Percentiles rank a stretch among this genome's conserved stretches.
phyloP scores from a whole-genome alignment of 2,329 filamentous ascomycete species.

The Trichoderma atroviride region DNA sequence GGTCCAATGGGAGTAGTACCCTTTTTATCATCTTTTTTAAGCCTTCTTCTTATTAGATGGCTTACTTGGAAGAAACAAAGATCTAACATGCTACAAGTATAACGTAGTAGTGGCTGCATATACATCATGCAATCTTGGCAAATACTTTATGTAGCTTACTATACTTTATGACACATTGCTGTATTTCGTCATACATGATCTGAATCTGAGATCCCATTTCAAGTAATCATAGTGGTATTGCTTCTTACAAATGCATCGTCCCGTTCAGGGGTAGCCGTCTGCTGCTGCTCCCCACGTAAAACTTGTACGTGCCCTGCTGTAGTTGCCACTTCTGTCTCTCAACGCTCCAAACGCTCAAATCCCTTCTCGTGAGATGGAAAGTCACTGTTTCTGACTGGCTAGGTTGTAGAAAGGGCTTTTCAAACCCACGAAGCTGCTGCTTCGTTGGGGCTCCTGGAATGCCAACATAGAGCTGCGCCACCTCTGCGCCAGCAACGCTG shows the following conservation, averaged over 20 bases:
- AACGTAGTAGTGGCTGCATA: neutral
- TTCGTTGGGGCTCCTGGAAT: slow-evolving; percentile 53
- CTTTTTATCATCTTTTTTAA: neutral
- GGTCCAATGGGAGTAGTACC: neutral
- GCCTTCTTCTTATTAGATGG: neutral
- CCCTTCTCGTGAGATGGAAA: slow-evolving; percentile 62
- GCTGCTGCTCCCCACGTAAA: slow-evolving; percentile 54
- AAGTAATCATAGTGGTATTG: neutral
- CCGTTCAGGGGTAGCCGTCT: slow-evolving; percentile 47
- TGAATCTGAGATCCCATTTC: neutral
- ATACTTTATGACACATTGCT: neutral
- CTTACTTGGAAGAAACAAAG: neutral
- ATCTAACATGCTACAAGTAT: neutral
- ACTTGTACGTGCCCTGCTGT: slow-evolving; percentile 46
- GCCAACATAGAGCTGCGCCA: slow-evolving; percentile 53
- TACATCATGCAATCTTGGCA: neutral
- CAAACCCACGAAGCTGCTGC: slow-evolving; percentile 68
- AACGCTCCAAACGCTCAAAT: slow-evolving; percentile 69
- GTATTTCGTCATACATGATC: neutral
- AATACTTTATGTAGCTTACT: neutral
- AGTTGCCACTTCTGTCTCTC: slow-evolving; percentile 63
- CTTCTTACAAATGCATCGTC: slow-evolving; percentile 22
- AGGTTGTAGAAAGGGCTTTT: slow-evolving; percentile 57
- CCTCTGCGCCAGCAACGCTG: slow-evolving; percentile 47
- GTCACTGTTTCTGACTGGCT: slow-evolving; percentile 48